phyloP scores from a whole-genome alignment of 164 flowering plant genomes.

The Macadamia integrifolia region DNA sequence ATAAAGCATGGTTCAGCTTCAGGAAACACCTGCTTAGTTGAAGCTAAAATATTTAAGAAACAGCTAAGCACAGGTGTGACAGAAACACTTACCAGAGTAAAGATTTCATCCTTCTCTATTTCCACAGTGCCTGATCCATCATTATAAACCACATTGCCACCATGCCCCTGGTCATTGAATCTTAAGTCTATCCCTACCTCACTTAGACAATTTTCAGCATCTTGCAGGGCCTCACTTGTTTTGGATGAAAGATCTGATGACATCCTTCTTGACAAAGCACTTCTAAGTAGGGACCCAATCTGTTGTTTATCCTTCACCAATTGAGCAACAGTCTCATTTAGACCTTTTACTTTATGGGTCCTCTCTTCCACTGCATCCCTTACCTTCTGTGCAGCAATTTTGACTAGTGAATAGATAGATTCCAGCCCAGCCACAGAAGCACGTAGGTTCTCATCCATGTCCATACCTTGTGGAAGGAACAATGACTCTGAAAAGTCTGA shows the following conservation, averaged over 20 bases:
- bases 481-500: constrained; percentile 64
- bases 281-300: constrained; percentile 77
- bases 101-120: constrained; percentile 67
- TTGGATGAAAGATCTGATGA: constrained; percentile 42
- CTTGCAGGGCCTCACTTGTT: constrained; percentile 58
- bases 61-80: neutral
- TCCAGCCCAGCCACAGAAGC: constrained; percentile 76
- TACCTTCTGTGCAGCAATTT: constrained; percentile 43
- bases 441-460: constrained; percentile 73
- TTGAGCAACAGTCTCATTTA: constrained; percentile 58
- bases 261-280: constrained; percentile 70
- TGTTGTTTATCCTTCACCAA: constrained; percentile 81
- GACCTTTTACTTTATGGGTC: constrained; percentile 40
- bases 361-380: constrained; percentile 49
- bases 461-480: constrained; percentile 75
- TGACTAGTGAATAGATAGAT: constrained; percentile 53
- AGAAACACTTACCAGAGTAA: constrained; percentile 49
- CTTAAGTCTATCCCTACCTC: constrained; percentile 63
- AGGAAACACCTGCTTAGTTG: neutral
- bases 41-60: neutral
- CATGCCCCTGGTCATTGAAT: constrained; percentile 38
- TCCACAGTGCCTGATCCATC: constrained; percentile 28
- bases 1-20: constrained; percentile 1
- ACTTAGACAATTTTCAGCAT: constrained; percentile 79
- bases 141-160: constrained; percentile 18